Base-by-base conservation (phyloP, 495 filamentous ascomycete species). In the Penicillium alfredii region DNA sequence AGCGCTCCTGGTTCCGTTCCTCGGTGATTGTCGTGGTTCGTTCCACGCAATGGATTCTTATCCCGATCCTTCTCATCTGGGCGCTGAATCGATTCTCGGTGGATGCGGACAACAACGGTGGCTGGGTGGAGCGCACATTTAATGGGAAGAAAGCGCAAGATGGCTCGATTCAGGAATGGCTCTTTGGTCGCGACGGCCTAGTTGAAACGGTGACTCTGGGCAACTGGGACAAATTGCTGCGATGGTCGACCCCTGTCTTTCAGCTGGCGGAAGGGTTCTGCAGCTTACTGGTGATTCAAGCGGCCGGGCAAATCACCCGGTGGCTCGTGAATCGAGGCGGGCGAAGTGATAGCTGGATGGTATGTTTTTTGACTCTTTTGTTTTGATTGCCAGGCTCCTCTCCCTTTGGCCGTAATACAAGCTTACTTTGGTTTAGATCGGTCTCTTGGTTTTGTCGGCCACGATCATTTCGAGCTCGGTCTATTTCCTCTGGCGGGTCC, bases 221-320 rank as follows among this genome's bases (percentile, higher is more conserved):
- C 7, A 76, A 76, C 37, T 98, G 92, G 92, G 87, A 94, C 55
- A 87, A 81, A 51, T 61, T 89, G 22, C 64, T 98, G 57, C 76
- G 83, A 61, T 96, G 89, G 71, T 94, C 88, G 12, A 90, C 86
- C n/a, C 92, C 92, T 0, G 72, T 94, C 9, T 98, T 96, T 64
- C 92, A 98, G 55, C 69, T 98, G 17, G 80, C 78, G 23, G 92
- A 98, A 62, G 92, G 92, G 2, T 98, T 98, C 64, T 96, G 92
- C 64, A 95, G 86, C 50, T 62, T 98, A 53, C 64, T 98, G 40
- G 92, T 98, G 32, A 96, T 98, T 35, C 92, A 98, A 60, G 85
- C 88, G 9, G 80, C 82, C 19, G 92, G 92, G 1, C 89, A 94
- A 55, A 88, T 96, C 36, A 94, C 92, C n/a, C 75, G 87, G 52